phyloP scores from a whole-genome alignment of 75 land plant genomes.

The Pinus tabuliformis region DNA sequence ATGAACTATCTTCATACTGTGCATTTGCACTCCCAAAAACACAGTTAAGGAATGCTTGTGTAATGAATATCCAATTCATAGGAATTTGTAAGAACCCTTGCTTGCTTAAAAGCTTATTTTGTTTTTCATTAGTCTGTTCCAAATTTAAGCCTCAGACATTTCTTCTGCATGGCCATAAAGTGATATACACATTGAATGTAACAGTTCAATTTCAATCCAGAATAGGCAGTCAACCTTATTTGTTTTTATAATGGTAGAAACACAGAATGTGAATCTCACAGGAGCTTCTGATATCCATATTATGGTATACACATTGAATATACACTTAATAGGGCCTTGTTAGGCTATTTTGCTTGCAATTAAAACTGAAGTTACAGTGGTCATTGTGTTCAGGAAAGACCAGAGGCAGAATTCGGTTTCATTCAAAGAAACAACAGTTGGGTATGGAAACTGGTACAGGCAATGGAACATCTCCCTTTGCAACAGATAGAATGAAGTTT shows the following conservation, averaged over 20 bases:
- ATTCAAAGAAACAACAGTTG: neutral
- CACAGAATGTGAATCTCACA: neutral
- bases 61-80: conserved; percentile 3
- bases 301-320: too few relatives aligned
- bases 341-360: neutral
- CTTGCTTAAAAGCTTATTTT: neutral
- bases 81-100: neutral
- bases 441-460: conserved; percentile 4
- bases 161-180: neutral
- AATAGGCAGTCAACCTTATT: neutral
- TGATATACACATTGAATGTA: neutral
- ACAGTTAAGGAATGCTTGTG: neutral
- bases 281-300: neutral
- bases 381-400: neutral
- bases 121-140: neutral
- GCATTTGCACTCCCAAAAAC: neutral
- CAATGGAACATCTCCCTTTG: neutral
- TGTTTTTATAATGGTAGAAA: neutral
- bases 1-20: neutral
- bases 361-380: neutral
- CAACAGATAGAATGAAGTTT: neutral
- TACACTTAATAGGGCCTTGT: too few relatives aligned
- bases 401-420: neutral
- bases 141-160: neutral
- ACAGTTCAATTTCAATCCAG: neutral